Evolutionary conservation across 164 flowering plant species (phyloP), one percentile per base, ranked within the genome.

Genomic region (Annona squamosa): DNA sequence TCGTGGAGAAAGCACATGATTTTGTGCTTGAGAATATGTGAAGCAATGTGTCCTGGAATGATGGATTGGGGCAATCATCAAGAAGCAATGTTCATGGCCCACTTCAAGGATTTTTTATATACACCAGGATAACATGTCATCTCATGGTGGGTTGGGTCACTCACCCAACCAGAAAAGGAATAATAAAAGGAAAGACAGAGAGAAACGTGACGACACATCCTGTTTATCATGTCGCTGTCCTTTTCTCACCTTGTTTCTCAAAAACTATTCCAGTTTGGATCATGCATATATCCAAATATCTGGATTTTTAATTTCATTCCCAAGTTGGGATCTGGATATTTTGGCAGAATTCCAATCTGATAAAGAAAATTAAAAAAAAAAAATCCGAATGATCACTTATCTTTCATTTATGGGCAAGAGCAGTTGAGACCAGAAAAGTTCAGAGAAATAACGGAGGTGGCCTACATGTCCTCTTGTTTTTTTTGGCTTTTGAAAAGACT

Each of bases 131-230:
- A 79, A 72, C 75, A 48, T 72, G 79, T 77, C 74, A 75, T 67
- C 46, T 82, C 71, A 73, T 73, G 76, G 82, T 82, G n/a, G 13
- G 84, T 80, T 82, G 79, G 82, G 62, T 71, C 77, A 68, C 78
- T 78, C 84, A 79, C 84, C 80, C 74, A 71, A 82, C 77, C 75
- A 73, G 37, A 26, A 26, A 26, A 26, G 37, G 37, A 26, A 26
- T 26, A 26, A 26, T 26, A 26, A 26, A 26, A 26, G 37, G 37
- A 26, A 26, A 26, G 37, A 26, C 37, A 26, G 37, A 26, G 37
- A 71, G 62, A 63, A 75, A 76, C 18, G 72, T 74, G 81, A 70
- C 75, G 74, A 72, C 77, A 71, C 76, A 73, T 79, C 72, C 77
- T 70, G 73, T 71, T 75, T 67, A 65, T 43, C 67, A 26, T 72